A percentile compares a stretch with the other conserved stretches of the same genome.
phyloP scores from a whole-genome alignment of 768 basidiomycete species.

The Hypholoma fasciculare region DNA sequence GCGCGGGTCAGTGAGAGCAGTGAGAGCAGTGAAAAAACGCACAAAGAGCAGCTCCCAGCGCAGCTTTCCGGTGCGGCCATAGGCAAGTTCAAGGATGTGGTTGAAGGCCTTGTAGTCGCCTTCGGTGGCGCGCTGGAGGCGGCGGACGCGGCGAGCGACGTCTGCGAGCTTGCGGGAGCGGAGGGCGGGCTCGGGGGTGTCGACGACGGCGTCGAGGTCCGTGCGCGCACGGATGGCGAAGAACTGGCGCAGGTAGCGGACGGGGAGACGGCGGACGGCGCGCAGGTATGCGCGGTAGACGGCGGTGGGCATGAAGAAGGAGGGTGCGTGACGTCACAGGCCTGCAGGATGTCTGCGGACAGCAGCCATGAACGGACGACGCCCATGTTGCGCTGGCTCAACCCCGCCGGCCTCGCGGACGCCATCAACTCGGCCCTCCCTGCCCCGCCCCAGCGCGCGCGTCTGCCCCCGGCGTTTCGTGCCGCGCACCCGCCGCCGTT shows the following conservation, averaged over 20 bases:
- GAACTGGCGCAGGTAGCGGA: conserved; percentile 5
- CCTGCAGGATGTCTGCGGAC: background rate
- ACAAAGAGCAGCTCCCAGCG: conserved; percentile 37
- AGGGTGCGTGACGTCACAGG: conserved; percentile 33
- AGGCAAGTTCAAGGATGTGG: conserved; percentile 58
- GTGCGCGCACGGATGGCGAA: conserved; percentile 4
- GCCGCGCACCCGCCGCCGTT: conserved; percentile 47
- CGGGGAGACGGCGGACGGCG: conserved; percentile 5
- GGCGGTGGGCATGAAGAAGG: conserved; percentile 7
- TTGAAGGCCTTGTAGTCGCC: conserved; percentile 33
- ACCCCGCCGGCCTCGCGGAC: conserved; percentile 17
- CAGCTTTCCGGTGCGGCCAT: conserved; percentile 27
- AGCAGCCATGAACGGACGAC: conserved; percentile 28
- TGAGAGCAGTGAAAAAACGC: conserved; percentile 81
- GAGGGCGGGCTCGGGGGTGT: background rate
- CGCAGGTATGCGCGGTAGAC: conserved; percentile 7
- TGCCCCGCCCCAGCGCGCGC: conserved; percentile 42
- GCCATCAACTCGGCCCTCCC: conserved; percentile 38
- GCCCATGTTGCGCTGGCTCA: conserved; percentile 49
- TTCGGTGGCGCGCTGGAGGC: background rate
- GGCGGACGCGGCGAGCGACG: conserved; percentile 4
- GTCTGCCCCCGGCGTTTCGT: conserved; percentile 36
- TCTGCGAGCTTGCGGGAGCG: background rate
- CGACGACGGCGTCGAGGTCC: conserved; percentile 1
- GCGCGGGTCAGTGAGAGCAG: conserved; percentile 84